Conservation (phyloP, 1,284 basidiomycete genomes). For the Cutaneotrichosporon sp. region DNA sequence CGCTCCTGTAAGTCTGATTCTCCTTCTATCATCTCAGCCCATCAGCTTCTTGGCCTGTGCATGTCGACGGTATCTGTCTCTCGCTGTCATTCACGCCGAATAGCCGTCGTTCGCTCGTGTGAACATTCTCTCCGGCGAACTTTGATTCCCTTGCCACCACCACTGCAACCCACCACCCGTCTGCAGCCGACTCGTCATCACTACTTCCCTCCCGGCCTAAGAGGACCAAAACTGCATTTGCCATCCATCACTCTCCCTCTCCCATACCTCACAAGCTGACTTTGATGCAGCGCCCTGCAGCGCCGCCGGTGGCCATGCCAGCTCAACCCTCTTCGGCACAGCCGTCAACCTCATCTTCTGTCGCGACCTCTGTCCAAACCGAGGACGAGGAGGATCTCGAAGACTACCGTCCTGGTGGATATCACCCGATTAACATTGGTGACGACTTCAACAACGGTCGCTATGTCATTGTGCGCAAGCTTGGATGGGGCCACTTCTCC, state of each 20-base stretch:
- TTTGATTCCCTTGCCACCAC: not conserved
- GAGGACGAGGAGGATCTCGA: slow-evolving; percentile 55
- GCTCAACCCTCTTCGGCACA: slow-evolving; percentile 17
- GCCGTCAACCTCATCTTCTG: slow-evolving; percentile 35
- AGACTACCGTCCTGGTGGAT: slow-evolving; percentile 87
- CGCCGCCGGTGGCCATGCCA: slow-evolving; percentile 20
- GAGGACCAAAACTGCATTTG: not conserved
- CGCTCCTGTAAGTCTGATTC: slow-evolving; percentile 4
- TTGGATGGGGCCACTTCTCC: slow-evolving; percentile 97
- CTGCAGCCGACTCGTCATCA: slow-evolving; percentile 1
- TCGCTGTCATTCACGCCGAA: not conserved
- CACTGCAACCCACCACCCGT: not conserved
- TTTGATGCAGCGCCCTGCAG: slow-evolving; percentile 5
- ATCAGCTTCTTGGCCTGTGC: not conserved
- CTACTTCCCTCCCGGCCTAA: not conserved
- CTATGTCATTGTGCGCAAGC: slow-evolving; percentile 89
- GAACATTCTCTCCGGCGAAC: slow-evolving; percentile 13
- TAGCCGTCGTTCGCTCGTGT: slow-evolving; percentile 14
- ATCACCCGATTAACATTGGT: slow-evolving; percentile 94
- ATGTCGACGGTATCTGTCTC: not conserved
- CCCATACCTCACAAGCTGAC: not conserved
- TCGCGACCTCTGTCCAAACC: slow-evolving; percentile 49
- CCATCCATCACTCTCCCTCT: not conserved
- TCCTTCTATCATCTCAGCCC: not conserved
- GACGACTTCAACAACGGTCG: slow-evolving; percentile 84